Conservation (phyloP, 169 alveolate species). For the Plasmodium gallinaceum region DNA sequence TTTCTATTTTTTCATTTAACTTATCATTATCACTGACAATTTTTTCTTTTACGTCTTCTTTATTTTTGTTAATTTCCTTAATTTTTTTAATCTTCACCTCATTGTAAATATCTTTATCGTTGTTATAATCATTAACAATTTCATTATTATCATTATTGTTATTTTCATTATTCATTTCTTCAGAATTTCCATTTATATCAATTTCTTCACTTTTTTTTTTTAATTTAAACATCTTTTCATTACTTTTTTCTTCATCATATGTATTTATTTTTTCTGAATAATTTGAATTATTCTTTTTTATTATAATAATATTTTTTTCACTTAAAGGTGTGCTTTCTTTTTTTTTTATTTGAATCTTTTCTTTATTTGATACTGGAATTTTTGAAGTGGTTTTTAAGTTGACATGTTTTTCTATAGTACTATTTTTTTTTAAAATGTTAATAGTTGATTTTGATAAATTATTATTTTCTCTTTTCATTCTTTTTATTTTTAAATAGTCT, state of each 20-base stretch:
- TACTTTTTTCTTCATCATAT: constrained; percentile 14
- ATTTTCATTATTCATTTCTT: not conserved
- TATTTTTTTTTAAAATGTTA: constrained; percentile 35
- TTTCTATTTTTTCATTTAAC: not conserved
- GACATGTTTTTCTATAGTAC: constrained; percentile 7
- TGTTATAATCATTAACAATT: not conserved
- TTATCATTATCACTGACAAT: not conserved
- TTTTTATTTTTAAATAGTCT: constrained; percentile 1
- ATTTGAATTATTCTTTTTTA: not conserved
- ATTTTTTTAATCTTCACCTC: not conserved
- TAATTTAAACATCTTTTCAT: not conserved
- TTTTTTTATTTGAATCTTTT: constrained; percentile 13
- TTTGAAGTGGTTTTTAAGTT: constrained; percentile 2
- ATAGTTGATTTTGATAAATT: constrained; percentile 14
- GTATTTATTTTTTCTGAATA: not conserved
- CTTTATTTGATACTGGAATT: constrained; percentile 3
- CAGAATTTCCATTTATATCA: constrained; percentile 16
- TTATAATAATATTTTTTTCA: constrained; percentile 2
- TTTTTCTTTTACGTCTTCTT: not conserved
- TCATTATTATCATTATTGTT: not conserved
- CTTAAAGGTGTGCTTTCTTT: constrained; percentile 14
- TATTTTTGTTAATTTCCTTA: not conserved
- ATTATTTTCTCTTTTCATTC: constrained; percentile 21
- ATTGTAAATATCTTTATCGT: constrained; percentile 16
- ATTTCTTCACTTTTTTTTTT: constrained; percentile 18